Evolutionary conservation across 2,329 filamentous ascomycete genomes (phyloP).

Genomic region (Colletotrichum sublineola): DNA sequence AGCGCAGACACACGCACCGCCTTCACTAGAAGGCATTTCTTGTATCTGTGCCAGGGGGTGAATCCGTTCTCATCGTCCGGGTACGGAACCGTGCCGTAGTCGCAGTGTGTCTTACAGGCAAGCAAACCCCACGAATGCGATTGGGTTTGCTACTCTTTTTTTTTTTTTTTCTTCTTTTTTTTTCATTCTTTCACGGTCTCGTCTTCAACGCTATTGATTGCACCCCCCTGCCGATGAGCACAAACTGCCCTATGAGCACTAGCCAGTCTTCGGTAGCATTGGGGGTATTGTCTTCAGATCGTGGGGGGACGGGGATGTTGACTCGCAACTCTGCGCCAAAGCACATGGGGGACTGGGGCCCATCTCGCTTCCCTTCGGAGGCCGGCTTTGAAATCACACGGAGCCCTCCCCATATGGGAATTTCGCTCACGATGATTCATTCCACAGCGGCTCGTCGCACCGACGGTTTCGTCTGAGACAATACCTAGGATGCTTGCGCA

Average conservation of each 20-base stretch:
- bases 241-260: conserved; percentile 21
- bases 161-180: too few relatives aligned
- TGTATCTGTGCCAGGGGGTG: conserved; percentile 13
- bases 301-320: conserved; percentile 39
- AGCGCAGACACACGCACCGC: conserved; percentile 8
- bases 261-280: conserved; percentile 26
- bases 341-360: conserved; percentile 4
- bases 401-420: conserved; percentile 15
- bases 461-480: conserved; percentile 31
- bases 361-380: conserved; percentile 4
- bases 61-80: conserved; percentile 21
- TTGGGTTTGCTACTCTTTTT: not conserved
- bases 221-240: conserved; percentile 35
- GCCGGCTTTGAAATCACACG: conserved; percentile 5
- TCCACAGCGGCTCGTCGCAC: conserved; percentile 35
- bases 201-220: conserved; percentile 3
- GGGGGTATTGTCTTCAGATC: conserved; percentile 30
- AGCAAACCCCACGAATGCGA: conserved; percentile 11
- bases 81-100: not conserved
- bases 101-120: not conserved
- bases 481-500: conserved; percentile 12
- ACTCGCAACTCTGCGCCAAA: conserved; percentile 24
- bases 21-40: conserved; percentile 19
- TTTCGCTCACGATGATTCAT: conserved; percentile 30
- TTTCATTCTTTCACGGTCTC: not conserved